Conservation (phyloP, 2,329 filamentous ascomycete genomes). For the Paracoccidioides lutzii region DNA sequence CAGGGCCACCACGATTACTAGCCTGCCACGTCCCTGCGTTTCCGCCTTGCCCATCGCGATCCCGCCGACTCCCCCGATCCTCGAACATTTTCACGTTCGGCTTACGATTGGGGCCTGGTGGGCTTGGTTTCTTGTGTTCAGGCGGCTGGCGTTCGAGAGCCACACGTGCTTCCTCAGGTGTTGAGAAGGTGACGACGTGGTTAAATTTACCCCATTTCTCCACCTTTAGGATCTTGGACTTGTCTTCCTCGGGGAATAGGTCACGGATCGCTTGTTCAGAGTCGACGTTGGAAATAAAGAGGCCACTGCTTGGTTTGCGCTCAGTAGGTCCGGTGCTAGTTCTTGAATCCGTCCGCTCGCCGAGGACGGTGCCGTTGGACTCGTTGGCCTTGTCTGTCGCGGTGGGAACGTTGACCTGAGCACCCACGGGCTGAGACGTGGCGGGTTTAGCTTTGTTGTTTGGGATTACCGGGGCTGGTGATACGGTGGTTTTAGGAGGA, state of each 20-base stretch:
- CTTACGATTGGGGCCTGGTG: slow-evolving; percentile 58
- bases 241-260: slow-evolving; percentile 72
- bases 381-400: slow-evolving; percentile 29
- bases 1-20: slow-evolving; percentile 48
- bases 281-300: slow-evolving; percentile 81
- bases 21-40: slow-evolving; percentile 44
- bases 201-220: slow-evolving; percentile 58
- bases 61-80: slow-evolving; percentile 45
- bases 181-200: slow-evolving; percentile 73
- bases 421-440: slow-evolving; percentile 34
- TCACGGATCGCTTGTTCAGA: slow-evolving; percentile 71
- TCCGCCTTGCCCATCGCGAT: slow-evolving; percentile 23
- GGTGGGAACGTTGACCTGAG: slow-evolving; percentile 15
- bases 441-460: slow-evolving; percentile 36
- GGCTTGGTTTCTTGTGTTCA: slow-evolving; percentile 60
- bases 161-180: slow-evolving; percentile 62
- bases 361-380: slow-evolving; percentile 38
- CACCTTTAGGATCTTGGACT: slow-evolving; percentile 62
- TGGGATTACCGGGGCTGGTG: slow-evolving; percentile 32
- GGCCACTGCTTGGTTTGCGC: slow-evolving; percentile 59
- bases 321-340: slow-evolving; percentile 35
- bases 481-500: slow-evolving; percentile 17
- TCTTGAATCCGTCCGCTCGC: slow-evolving; percentile 37
- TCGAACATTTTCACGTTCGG: slow-evolving; percentile 76
- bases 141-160: slow-evolving; percentile 62